Conservation (phyloP, 306 rosid species). For the Senna tora region DNA sequence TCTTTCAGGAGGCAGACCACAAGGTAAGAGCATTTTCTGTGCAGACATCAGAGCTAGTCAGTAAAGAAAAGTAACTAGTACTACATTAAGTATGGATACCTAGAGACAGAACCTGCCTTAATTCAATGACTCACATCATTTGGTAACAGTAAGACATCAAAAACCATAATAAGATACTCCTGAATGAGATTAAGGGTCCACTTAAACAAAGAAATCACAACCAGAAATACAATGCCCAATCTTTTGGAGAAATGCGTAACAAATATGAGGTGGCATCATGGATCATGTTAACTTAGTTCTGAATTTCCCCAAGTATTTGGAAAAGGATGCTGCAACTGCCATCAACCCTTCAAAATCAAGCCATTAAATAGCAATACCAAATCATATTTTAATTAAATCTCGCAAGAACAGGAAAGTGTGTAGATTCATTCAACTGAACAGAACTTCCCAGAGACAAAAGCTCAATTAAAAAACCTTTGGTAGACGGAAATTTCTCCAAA, state of each 20-base stretch:
- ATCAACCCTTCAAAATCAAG: conserved; percentile 1
- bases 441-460: not conserved
- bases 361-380: not conserved
- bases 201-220: not conserved
- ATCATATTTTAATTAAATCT: not conserved
- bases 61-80: not conserved
- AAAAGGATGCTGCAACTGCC: not conserved
- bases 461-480: not conserved
- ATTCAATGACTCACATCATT: not conserved
- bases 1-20: conserved; percentile 93
- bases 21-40: conserved; percentile 95
- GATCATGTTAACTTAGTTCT: not conserved
- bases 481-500: not conserved
- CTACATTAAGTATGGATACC: not conserved
- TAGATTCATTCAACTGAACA: not conserved
- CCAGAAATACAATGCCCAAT: not conserved
- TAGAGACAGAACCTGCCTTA: not conserved
- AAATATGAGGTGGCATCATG: conserved; percentile 9
- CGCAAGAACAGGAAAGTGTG: not conserved
- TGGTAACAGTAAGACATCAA: conserved; percentile 11
- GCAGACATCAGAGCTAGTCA: conserved; percentile 35
- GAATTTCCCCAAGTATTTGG: not conserved
- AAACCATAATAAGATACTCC: conserved; percentile 5
- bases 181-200: not conserved
- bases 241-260: not conserved